These are phyloP conservation scores for Eruca vesicaria DNA, from an alignment of 441 rosid genomes.

Conservation along the genomic window DNA sequence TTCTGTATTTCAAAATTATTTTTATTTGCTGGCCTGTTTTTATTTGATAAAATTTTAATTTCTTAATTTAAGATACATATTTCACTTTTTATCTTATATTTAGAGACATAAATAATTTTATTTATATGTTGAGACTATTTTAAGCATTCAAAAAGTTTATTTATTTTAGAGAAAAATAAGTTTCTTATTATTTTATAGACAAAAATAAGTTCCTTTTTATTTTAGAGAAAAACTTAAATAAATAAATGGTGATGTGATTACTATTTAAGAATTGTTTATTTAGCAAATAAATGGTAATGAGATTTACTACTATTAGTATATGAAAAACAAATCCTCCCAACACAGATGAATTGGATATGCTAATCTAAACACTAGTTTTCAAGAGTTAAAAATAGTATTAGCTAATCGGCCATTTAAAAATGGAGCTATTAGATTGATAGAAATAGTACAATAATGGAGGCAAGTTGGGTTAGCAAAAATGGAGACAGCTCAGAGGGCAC, in stretches of 20 bases:
- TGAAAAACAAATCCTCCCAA: neutral
- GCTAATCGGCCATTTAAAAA: neutral
- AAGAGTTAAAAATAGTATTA: neutral
- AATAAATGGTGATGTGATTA: too few species aligned
- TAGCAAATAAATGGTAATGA: neutral
- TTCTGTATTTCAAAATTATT: too few species aligned
- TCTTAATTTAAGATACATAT: too few species aligned
- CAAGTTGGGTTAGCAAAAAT: constrained; percentile 25
- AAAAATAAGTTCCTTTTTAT: too few species aligned
- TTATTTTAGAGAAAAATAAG: too few species aligned
- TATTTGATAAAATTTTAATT: too few species aligned
- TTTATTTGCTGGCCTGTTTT: too few species aligned
- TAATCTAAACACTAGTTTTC: neutral
- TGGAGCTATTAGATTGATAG: neutral
- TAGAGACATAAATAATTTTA: neutral
- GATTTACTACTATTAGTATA: neutral
- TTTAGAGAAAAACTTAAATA: too few species aligned
- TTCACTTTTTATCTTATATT: too few species aligned
- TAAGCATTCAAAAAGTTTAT: neutral
- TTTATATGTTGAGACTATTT: neutral
- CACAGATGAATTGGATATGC: neutral
- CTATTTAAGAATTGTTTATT: neutral
- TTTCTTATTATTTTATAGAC: too few species aligned
- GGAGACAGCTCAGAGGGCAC: constrained; percentile 30
- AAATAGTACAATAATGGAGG: constrained; percentile 19